Evolutionary conservation across 345 rosid species (phyloP).

Genomic region (Lepidium didymum): DNA sequence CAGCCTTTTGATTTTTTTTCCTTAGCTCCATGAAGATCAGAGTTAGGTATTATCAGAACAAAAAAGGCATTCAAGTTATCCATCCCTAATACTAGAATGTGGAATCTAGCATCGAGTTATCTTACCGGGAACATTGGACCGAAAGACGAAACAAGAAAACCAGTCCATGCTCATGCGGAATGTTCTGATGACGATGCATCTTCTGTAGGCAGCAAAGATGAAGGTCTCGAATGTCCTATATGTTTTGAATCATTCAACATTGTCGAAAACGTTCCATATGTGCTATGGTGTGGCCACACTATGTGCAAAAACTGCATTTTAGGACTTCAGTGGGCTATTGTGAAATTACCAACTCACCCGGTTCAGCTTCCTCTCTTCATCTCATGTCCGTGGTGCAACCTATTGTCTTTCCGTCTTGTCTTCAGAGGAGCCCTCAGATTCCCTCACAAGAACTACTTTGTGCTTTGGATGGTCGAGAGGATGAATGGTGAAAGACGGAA

Average conservation of each 20-base stretch:
- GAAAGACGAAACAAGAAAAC: conserved; percentile 31
- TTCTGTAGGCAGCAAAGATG: conserved; percentile 49
- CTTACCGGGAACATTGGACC: conserved; percentile 36
- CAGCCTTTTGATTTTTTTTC: not conserved
- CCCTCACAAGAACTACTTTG: conserved; percentile 78
- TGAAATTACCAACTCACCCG: conserved; percentile 68
- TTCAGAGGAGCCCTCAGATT: conserved; percentile 68
- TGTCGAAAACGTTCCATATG: conserved; percentile 88
- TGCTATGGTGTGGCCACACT: conserved; percentile 92
- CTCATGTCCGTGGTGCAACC: conserved; percentile 90
- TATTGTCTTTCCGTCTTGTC: conserved; percentile 68
- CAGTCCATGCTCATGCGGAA: conserved; percentile 36
- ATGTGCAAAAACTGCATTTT: conserved; percentile 81
- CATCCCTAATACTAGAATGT: conserved; percentile 37
- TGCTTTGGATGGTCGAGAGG: conserved; percentile 97
- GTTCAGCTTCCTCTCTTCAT: conserved; percentile 83
- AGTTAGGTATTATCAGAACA: not conserved
- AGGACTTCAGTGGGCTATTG: conserved; percentile 71
- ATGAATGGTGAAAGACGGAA: conserved; percentile 62
- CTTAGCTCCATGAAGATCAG: not conserved
- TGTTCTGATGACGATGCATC: conserved; percentile 74
- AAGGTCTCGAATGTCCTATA: conserved; percentile 82
- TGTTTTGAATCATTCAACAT: conserved; percentile 90
- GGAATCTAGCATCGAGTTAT: conserved; percentile 54
- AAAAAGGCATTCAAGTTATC: conserved; percentile 14